Base-by-base conservation (phyloP, 768 basidiomycete species). In the Amanita inopinata region DNA sequence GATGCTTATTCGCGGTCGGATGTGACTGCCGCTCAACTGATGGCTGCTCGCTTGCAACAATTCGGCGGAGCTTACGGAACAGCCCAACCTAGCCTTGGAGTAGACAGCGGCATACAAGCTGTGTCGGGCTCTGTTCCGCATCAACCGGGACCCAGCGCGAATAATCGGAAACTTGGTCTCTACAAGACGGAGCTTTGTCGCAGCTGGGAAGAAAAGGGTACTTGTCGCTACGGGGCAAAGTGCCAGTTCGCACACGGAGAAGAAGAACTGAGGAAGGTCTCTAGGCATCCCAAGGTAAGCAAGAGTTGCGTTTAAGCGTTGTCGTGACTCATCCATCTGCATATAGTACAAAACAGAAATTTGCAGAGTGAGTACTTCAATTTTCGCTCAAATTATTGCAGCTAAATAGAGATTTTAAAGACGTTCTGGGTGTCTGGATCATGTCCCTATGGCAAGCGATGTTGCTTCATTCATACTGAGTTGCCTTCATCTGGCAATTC, bases 331-430 rank as follows among this genome's bases (percentile, higher is more conserved):
- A n/a, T n/a, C n/a, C n/a, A n/a, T n/a, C n/a, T n/a, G n/a, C n/a
- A n/a, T n/a, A n/a, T 54, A 86, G 87, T 92, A 92, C 63, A 93
- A 93, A 63, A 92, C 90, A 7, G 89, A 93, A 61, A 89, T 92
- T 50, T 93, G 89, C 60, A 78, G 88, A 66, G 86, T 89, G 53
- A 50, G 78, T 62, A 31, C 4, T 17, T n/a, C 23, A 31, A 38
- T 46, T 44, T 35, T 38, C 38, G 22, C 15, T 22, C 34, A 40
- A 55, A 39, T 33, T 31, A 9, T 22, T 9, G 2, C 14, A 7
- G 32, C 14, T 25, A 23, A 19, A 24, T 25, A 11, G 19, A 14
- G 32, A 9, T 46, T 46, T 43, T 52, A 7, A 53, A 89, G 81
- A 92, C 89, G 5, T 92, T 92, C 69, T 92, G 89, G 86, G 83